Evolutionary conservation across 2,329 filamentous ascomycete species (phyloP), one percentile per base, ranked within the genome.

Genomic region (Ceratocystis ficicola): DNA sequence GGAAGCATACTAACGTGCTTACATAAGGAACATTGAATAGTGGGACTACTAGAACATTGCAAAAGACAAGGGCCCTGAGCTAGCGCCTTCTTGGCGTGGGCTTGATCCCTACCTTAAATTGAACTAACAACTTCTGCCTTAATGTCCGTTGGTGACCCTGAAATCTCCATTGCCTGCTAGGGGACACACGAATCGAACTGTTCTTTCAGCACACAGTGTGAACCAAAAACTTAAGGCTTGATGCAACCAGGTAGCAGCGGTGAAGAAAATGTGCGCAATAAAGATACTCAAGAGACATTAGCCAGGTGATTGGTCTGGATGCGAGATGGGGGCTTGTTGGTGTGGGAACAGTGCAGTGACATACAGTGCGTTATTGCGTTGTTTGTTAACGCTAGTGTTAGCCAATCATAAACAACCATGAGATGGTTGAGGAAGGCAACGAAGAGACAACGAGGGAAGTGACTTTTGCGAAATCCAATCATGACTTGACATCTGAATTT

Each of bases 101-200:
- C 48, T 28, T 52, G 48, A 25, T 52, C 48, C 48, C 22, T 36
- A 59, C 55, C 55, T 36, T 59, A 59, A 59, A 36, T 36, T 20
- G 55, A 59, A n/a, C 55, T 36, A 17, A 59, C 28, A 36, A 36
- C 55, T 36, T 59, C 15, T 22, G 55, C 8, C 55, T 59, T 59
- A 59, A 59, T 59, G 30, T 59, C 55, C 55, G 55, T 20, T 36
- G 28, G 55, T 20, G 55, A 59, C 55, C 55, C 55, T 59, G 55
- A 59, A 59, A 59, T 59, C 55, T 59, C 55, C 55, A 59, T 36
- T n/a, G 22, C 55, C 25, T 59, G 25, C 28, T n/a, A 32, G 55
- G 55, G 28, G 30, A 17, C 28, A 30, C 8, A 59, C 17, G 55
- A 17, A 8, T 30, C n/a, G 6, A 7, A n/a, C 17, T 10, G 17